Evolutionary conservation across 1,139 yeast genomes (phyloP).

Genomic region (Suhomyces bolitotheri): DNA sequence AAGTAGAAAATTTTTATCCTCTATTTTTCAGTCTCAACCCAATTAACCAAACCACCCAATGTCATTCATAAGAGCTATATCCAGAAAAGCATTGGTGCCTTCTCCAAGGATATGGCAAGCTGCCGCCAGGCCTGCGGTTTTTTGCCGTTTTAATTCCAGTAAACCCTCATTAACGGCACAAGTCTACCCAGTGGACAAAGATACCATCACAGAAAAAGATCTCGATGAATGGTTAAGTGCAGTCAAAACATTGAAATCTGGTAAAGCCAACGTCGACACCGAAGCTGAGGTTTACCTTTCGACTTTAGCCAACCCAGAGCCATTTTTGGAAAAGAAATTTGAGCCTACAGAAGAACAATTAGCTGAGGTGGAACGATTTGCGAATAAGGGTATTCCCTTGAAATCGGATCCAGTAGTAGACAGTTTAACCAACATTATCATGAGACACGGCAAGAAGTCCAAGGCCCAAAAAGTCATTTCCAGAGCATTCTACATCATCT

Average conservation of each 20-base stretch:
- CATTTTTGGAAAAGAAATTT: slow-evolving; percentile 41
- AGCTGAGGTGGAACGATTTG: slow-evolving; percentile 51
- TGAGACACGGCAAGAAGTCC: slow-evolving; percentile 91
- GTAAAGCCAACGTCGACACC: slow-evolving; percentile 33
- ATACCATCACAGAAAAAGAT: slow-evolving; percentile 50
- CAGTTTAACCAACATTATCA: slow-evolving; percentile 79
- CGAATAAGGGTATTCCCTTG: slow-evolving; percentile 58
- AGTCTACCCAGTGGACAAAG: slow-evolving; percentile 42
- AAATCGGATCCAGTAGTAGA: slow-evolving; percentile 69
- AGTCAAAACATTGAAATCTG: slow-evolving; percentile 55
- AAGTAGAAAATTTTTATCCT: slow-evolving; percentile 9
- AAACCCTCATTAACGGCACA: slow-evolving; percentile 31
- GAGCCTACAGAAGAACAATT: slow-evolving; percentile 63
- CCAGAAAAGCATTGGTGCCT: slow-evolving; percentile 8
- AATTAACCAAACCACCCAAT: slow-evolving; percentile 4
- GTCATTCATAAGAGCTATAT: slow-evolving; percentile 14
- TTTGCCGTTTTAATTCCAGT: slow-evolving; percentile 18
- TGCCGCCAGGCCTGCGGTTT: slow-evolving; percentile 5
- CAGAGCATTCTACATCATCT: slow-evolving; percentile 78
- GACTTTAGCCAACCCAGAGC: slow-evolving; percentile 37
- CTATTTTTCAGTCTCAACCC: slow-evolving; percentile 2
- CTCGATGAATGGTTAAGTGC: slow-evolving; percentile 69
- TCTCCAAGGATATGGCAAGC: slow-evolving; percentile 9
- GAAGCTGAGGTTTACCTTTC: slow-evolving; percentile 48
- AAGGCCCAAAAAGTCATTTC: slow-evolving; percentile 73